Evolutionary conservation across 768 basidiomycete species (phyloP).

Genomic region (Trametes coccinea): DNA sequence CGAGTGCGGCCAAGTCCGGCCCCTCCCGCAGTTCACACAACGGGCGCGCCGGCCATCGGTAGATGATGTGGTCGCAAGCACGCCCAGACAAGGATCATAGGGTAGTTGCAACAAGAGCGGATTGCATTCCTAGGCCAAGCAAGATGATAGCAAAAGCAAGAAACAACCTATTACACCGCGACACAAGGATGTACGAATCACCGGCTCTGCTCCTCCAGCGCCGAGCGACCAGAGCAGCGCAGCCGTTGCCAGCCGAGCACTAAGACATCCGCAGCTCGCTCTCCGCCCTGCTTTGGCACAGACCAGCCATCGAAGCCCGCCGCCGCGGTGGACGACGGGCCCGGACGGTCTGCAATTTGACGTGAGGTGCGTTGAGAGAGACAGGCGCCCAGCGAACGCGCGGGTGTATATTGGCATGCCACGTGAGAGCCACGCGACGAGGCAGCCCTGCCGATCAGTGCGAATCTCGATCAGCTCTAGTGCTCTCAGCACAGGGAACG

Average conservation of each 20-base stretch:
- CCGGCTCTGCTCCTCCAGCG: slow-evolving; percentile 25
- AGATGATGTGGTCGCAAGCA: too few relatives aligned
- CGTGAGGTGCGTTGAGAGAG: slow-evolving; percentile 24
- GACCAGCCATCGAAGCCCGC: slow-evolving; percentile 13
- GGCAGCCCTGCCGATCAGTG: background rate
- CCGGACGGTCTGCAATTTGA: slow-evolving; percentile 26
- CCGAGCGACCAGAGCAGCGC: slow-evolving; percentile 10
- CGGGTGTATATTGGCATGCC: background rate
- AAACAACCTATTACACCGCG: too few relatives aligned
- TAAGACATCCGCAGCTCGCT: slow-evolving; percentile 25
- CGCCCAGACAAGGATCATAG: too few relatives aligned
- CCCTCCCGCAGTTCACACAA: too few relatives aligned
- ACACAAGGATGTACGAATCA: slow-evolving; percentile 22
- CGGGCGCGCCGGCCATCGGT: too few relatives aligned
- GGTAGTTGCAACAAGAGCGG: too few relatives aligned
- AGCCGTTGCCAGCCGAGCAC: slow-evolving; percentile 20
- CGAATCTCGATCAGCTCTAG: background rate
- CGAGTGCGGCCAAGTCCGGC: too few relatives aligned
- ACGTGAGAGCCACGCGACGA: background rate
- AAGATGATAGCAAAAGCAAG: too few relatives aligned
- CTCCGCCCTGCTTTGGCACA: slow-evolving; percentile 29
- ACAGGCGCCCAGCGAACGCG: background rate
- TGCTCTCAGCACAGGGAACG: too few relatives aligned
- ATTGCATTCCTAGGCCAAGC: too few relatives aligned
- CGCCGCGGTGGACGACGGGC: background rate